Evolutionary conservation across 352 stramenopile genomes (phyloP), one percentile per base, ranked within the genome.

Genomic region (Globisporangium emineosum): DNA sequence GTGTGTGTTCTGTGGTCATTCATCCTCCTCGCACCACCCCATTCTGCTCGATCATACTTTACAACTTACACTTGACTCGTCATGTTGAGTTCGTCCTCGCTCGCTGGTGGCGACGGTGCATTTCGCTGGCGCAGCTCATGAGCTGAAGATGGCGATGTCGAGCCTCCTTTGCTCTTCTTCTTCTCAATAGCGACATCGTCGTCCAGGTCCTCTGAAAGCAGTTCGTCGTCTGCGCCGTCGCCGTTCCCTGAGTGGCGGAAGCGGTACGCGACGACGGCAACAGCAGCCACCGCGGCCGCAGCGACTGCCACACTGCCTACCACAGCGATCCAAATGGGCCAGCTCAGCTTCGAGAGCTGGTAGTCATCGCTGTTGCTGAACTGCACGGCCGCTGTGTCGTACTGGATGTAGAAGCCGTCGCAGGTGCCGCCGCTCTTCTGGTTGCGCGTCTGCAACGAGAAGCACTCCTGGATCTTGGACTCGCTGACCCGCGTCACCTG

Each of bases 381-480:
- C 55, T 86, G 73, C 47, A 88, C 70, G 23, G 74, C 77, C 2
- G 74, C 29, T 19, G 29, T 82, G 51, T 93, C 82, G 21, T 79
- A 82, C 55, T 91, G 70, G 50, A 91, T 47, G 62, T 91, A 93
- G 56, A 90, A 69, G 21, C 81, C 81, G 43, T 90, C 73, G 65
- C 84, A 93, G 3, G 70, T 79, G 29, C 65, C 66, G 30, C 61
- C 66, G 56, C 84, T 80, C 3, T 74, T 71, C 9, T 91, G 73
- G 68, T 90, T 93, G 0, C 82, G 83, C 4, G 86, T 92, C 63
- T 93, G 84, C 19, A 91, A 65, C 29, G 76, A 69, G 63, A 89
- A 92, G 65, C 86, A 93, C 59, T 69, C 62, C 9, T 78, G 40
- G 53, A 91, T 77, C 43, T 69, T 66, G 6, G 67, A 72, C 51